Conservation (phyloP, 2,329 filamentous ascomycete species). For the Blastomyces percursus region DNA sequence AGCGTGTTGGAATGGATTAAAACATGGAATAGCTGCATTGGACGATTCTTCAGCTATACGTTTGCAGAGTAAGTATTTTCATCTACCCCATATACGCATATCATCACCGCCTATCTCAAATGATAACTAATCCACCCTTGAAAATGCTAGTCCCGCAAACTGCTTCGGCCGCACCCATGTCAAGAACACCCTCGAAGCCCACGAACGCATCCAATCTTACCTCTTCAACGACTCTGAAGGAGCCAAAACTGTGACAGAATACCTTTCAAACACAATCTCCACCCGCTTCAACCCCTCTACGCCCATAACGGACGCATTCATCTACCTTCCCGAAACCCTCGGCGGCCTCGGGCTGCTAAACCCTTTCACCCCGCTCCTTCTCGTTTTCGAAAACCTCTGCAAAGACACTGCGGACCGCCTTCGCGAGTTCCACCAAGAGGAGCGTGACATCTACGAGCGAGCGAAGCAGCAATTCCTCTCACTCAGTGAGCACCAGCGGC, state of each 20-base stretch:
- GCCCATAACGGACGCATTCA: constrained; percentile 36
- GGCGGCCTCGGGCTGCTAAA: constrained; percentile 40
- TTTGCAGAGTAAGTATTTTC: constrained; percentile 32
- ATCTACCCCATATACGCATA: too few relatives aligned
- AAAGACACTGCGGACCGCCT: constrained; percentile 19
- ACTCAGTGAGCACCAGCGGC: constrained; percentile 10
- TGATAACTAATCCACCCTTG: not conserved
- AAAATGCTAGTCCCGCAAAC: constrained; percentile 28
- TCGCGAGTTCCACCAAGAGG: constrained; percentile 17
- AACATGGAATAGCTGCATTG: constrained; percentile 45
- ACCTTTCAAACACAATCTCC: constrained; percentile 41
- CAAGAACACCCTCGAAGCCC: constrained; percentile 37
- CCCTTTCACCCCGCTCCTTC: constrained; percentile 36
- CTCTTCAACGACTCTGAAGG: constrained; percentile 32
- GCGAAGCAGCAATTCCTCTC: constrained; percentile 20
- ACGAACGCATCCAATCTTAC: constrained; percentile 36
- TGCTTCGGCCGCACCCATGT: constrained; percentile 42
- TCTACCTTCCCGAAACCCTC: constrained; percentile 38
- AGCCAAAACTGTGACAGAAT: constrained; percentile 32
- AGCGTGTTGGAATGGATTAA: constrained; percentile 45
- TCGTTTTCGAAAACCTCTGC: constrained; percentile 25
- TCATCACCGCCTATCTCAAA: not conserved
- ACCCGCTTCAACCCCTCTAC: constrained; percentile 38
- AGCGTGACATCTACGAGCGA: constrained; percentile 17
- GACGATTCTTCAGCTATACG: constrained; percentile 42